Conservation (phyloP, 768 basidiomycete species). For the Tylopilus rubrobrunneus region DNA sequence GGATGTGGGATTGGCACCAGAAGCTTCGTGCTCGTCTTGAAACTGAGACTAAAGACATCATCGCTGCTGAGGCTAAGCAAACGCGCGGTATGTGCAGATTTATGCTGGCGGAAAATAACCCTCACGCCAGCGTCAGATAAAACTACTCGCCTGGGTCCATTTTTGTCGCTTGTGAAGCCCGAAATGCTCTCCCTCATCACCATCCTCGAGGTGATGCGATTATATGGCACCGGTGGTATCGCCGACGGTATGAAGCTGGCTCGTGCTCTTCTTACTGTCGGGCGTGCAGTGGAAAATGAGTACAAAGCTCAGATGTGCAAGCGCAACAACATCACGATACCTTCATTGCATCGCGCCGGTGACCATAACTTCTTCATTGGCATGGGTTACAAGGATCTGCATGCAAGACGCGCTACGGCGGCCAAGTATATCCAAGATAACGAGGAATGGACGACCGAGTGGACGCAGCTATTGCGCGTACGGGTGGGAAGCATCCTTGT, state of each 20-base stretch:
- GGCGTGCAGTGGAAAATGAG: conserved; percentile 84
- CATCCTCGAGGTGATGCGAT: conserved; percentile 83
- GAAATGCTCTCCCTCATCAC: conserved; percentile 84
- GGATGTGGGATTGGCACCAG: conserved; percentile 88
- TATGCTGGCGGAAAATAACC: neutral
- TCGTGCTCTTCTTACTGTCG: conserved; percentile 73
- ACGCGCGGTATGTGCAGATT: conserved; percentile 16
- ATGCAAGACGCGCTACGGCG: conserved; percentile 62
- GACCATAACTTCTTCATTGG: conserved; percentile 50
- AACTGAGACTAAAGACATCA: conserved; percentile 47
- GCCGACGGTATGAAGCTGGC: conserved; percentile 86
- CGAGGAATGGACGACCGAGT: conserved; percentile 73
- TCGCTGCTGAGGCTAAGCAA: conserved; percentile 32
- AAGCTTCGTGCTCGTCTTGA: conserved; percentile 51
- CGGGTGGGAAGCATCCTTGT: conserved; percentile 81
- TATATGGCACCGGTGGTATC: conserved; percentile 75
- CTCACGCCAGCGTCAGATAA: conserved; percentile 7
- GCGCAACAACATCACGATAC: conserved; percentile 53
- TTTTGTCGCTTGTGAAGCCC: conserved; percentile 68
- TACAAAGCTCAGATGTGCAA: conserved; percentile 82
- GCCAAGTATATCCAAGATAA: conserved; percentile 60
- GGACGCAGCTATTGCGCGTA: conserved; percentile 76
- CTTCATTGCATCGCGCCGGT: conserved; percentile 28
- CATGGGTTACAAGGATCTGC: conserved; percentile 57
- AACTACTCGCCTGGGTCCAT: conserved; percentile 51